A percentile compares a stretch with the other conserved stretches of the same genome.
Evolutionary conservation across 768 basidiomycete genomes (phyloP).

Genomic region (Mycena rebaudengoi): DNA sequence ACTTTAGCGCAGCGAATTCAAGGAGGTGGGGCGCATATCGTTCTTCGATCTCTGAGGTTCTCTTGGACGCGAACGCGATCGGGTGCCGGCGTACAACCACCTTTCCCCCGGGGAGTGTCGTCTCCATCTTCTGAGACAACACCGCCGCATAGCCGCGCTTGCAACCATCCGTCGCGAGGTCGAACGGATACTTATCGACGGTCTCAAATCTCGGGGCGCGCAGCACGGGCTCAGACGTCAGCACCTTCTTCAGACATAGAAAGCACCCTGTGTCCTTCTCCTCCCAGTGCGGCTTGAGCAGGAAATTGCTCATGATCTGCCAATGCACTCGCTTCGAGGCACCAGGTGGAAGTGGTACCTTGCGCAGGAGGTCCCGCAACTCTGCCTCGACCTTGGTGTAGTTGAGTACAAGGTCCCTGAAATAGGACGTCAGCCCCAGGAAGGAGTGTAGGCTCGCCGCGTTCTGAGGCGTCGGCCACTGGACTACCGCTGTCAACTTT

Average conservation of each 20-base stretch:
- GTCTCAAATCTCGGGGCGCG: conserved; percentile 31
- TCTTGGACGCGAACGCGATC: conserved; percentile 43
- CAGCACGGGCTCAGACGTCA: conserved; percentile 32
- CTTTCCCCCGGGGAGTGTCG: conserved; percentile 17
- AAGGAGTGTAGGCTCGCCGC: conserved; percentile 40
- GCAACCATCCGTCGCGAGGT: conserved; percentile 37
- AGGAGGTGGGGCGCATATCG: conserved; percentile 40
- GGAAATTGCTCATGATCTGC: conserved; percentile 27
- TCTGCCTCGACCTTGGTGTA: conserved; percentile 42
- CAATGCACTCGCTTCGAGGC: conserved; percentile 37
- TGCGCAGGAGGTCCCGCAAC: conserved; percentile 37
- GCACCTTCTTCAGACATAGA: conserved; percentile 27
- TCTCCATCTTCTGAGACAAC: conserved; percentile 31
- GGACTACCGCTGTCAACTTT: conserved; percentile 47
- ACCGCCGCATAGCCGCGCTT: conserved; percentile 36
- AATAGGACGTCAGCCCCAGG: conserved; percentile 44
- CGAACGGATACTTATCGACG: conserved; percentile 34
- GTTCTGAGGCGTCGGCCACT: conserved; percentile 41
- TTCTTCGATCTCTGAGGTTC: conserved; percentile 39
- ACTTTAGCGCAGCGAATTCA: conserved; percentile 37
- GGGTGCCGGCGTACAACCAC: conserved; percentile 31
- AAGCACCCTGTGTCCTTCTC: conserved; percentile 33
- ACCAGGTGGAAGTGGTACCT: conserved; percentile 23
- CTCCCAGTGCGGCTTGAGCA: conserved; percentile 22
- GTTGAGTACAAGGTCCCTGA: conserved; percentile 41